Base-by-base conservation (phyloP, 2,329 filamentous ascomycete species). In the Talaromyces rugulosus region DNA sequence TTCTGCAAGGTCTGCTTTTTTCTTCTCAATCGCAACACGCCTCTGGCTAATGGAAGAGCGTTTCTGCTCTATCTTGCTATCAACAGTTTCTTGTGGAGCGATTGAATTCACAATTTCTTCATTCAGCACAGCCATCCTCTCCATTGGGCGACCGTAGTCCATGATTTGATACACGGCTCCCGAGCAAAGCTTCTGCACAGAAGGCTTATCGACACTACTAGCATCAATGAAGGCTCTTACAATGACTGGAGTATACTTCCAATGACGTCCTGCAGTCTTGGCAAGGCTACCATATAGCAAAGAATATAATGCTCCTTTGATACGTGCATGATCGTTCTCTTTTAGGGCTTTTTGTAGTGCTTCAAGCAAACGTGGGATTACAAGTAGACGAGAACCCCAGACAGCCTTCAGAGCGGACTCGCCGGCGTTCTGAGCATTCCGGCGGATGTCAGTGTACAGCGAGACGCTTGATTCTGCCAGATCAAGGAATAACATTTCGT, bases 221-320 rank as follows among this genome's bases (percentile, higher is more conserved):
- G 95, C 92, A 69, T 90, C 87, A 66, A 99, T 95, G 77, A 96
- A 99, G 8, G 95, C 82, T 59, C 89, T 88, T 79, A 99, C 91
- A 56, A 97, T 80, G n/a, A 89, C 85, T 1, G 96, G 95, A 0
- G 95, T 92, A 75, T 93, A 97, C 44, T 93, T 89, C 96, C 96
- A 99, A 74, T 99, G 93, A 60, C 90, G 89, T 54, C 92, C 86
- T 53, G 96, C 85, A 0, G 94, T 96, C 77, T 93, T 96, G 5
- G 92, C 85, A 40, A 99, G 80, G 64, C 91, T 96, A 11, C 94
- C 93, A 69, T 94, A 96, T 18, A 98, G 80, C 31, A 99, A 78
- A 0, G 93, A 93, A 74, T 95, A 98, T 80, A 99, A 87, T 40
- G 89, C 90, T 36, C 96, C 95, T 77, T 99, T 99, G 75, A 99